Conservation (phyloP, 257 asterid genomes). For the Solanum arcanum region DNA sequence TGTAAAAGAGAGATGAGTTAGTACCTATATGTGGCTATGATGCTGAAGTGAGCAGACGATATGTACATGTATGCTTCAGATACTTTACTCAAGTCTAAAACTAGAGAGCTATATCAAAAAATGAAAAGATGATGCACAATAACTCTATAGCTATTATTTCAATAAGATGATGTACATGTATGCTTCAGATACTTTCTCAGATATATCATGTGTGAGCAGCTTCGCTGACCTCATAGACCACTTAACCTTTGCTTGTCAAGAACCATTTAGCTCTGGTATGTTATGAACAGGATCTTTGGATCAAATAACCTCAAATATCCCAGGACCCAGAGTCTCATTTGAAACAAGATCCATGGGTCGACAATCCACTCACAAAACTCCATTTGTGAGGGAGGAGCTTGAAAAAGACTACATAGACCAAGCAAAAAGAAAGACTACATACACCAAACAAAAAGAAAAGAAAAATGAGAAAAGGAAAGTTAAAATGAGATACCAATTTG, state of each 20-base stretch:
- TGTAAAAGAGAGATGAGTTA: not conserved
- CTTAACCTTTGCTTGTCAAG: not conserved
- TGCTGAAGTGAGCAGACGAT: not conserved
- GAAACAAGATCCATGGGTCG: not conserved
- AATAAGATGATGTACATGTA: not conserved
- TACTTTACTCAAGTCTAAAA: not conserved
- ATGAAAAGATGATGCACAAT: not conserved
- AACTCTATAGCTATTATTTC: not conserved
- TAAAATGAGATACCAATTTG: not conserved
- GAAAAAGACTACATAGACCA: not conserved
- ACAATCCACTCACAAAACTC: not conserved
- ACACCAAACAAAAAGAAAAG: not conserved
- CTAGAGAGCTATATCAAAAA: not conserved
- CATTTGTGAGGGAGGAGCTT: not conserved
- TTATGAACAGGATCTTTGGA: not conserved
- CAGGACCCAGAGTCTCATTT: not conserved
- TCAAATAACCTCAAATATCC: not conserved
- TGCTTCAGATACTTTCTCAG: not conserved
- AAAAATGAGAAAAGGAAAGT: not conserved
- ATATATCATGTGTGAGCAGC: not conserved
- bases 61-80: not conserved
- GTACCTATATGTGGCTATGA: not conserved
- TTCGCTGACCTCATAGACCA: not conserved
- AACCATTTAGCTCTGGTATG: not conserved
- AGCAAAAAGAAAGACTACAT: not conserved